These are phyloP conservation scores for Scenedesmus sp. DNA, from an alignment of 163 green algal species.

Conservation along the genomic window DNA sequence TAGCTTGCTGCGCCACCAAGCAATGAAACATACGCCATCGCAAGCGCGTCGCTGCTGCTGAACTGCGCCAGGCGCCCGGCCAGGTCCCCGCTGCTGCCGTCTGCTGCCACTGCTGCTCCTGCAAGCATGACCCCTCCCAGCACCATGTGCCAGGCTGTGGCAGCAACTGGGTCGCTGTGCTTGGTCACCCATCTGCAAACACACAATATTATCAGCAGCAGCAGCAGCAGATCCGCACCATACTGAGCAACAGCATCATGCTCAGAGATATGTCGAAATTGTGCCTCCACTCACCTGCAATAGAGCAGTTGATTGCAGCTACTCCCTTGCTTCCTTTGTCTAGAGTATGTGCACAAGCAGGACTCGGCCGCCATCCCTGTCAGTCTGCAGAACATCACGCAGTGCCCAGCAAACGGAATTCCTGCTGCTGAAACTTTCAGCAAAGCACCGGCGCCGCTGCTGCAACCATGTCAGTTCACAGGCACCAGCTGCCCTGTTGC, in stretches of 20 bases:
- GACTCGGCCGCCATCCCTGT: neutral
- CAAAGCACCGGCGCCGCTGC: neutral
- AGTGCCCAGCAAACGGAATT: too few relatives aligned
- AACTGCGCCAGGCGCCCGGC: conserved; percentile 65
- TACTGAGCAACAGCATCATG: neutral
- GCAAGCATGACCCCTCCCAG: conserved; percentile 85
- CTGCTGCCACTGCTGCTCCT: conserved; percentile 66
- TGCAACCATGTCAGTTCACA: neutral
- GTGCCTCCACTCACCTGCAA: too few relatives aligned
- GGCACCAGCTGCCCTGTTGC: neutral
- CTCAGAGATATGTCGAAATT: neutral
- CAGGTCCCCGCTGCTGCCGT: conserved; percentile 66
- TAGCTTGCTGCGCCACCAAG: conserved; percentile 90
- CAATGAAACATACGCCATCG: conserved; percentile 88
- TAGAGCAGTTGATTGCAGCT: neutral
- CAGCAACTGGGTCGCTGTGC: conserved; percentile 88
- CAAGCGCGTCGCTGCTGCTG: conserved; percentile 64
- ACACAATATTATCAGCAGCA: neutral
- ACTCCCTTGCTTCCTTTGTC: neutral
- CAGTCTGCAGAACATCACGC: too few relatives aligned
- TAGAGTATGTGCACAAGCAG: neutral
- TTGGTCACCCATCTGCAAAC: conserved; percentile 73
- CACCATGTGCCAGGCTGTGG: conserved; percentile 96
- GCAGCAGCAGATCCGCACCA: neutral
- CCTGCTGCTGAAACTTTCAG: too few relatives aligned